These are phyloP conservation scores for Pseudogymnoascus destructans DNA, from an alignment of 2,329 filamentous ascomycete genomes.

Conservation along the genomic window DNA sequence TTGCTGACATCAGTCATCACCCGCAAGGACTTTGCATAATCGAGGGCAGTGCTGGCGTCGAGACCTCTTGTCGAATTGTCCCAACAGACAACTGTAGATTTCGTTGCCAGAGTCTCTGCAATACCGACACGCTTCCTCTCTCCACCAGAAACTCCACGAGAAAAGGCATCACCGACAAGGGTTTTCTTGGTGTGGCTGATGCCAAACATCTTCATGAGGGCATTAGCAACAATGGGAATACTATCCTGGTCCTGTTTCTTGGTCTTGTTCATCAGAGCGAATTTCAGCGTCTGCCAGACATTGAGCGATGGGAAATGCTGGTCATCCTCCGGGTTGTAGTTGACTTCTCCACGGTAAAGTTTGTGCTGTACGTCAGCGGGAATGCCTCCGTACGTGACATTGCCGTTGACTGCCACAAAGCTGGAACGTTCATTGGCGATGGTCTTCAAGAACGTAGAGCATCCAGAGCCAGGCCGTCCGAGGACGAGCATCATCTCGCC, in stretches of 20 bases:
- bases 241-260: slow-evolving; percentile 49
- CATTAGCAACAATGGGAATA: slow-evolving; percentile 56
- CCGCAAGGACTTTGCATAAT: slow-evolving; percentile 47
- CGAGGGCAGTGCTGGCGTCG: slow-evolving; percentile 49
- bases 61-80: slow-evolving; percentile 55
- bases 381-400: slow-evolving; percentile 61
- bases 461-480: slow-evolving; percentile 61
- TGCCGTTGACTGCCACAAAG: slow-evolving; percentile 54
- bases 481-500: slow-evolving; percentile 63
- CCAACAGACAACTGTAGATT: slow-evolving; percentile 44
- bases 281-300: slow-evolving; percentile 65
- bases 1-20: slow-evolving; percentile 50
- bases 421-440: slow-evolving; percentile 56
- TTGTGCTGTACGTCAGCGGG: slow-evolving; percentile 53
- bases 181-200: slow-evolving; percentile 42
- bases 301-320: slow-evolving; percentile 61
- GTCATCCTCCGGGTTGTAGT: slow-evolving; percentile 68
- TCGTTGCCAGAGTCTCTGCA: slow-evolving; percentile 32
- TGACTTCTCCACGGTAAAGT: slow-evolving; percentile 61
- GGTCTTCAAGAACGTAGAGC: slow-evolving; percentile 64
- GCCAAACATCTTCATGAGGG: slow-evolving; percentile 61
- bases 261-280: slow-evolving; percentile 64
- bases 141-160: slow-evolving; percentile 48
- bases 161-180: slow-evolving; percentile 43
- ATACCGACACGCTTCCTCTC: slow-evolving; percentile 49